phyloP scores from a whole-genome alignment of 2,329 filamentous ascomycete species.

The Ophiostoma himal-ulmi region DNA sequence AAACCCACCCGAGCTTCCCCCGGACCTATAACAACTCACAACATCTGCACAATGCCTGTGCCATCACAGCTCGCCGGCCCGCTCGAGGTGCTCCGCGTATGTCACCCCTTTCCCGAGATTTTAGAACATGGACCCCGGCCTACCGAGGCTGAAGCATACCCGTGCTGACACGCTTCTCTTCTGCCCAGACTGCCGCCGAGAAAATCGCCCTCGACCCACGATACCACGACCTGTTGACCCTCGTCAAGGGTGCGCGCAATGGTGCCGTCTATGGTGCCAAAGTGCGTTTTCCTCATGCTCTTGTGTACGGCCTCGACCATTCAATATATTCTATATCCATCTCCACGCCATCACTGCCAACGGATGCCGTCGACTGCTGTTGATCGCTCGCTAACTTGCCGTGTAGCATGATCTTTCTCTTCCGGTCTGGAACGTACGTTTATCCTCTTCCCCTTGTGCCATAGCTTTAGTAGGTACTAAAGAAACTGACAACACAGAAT shows the following conservation, averaged over 20 bases:
- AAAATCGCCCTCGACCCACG: conserved; percentile 72
- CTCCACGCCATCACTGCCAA: no score
- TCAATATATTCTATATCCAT: no score
- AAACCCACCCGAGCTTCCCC: not conserved
- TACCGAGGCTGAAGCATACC: not conserved
- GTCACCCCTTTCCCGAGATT: not conserved
- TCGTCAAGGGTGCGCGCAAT: conserved; percentile 93
- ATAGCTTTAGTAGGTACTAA: no score
- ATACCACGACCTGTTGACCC: conserved; percentile 75
- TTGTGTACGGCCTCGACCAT: conserved; percentile 48
- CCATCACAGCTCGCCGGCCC: conserved; percentile 14
- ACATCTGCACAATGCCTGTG: conserved; percentile 8
- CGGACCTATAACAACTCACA: not conserved
- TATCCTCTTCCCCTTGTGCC: conserved; percentile 35
- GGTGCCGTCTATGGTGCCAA: conserved; percentile 94
- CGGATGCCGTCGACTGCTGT: not conserved
- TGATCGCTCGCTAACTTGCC: conserved; percentile 37
- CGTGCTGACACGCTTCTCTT: not conserved
- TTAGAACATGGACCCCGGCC: not conserved
- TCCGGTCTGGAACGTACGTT: conserved; percentile 73
- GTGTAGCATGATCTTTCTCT: conserved; percentile 78
- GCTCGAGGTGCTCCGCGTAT: conserved; percentile 15
- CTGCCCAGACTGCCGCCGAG: conserved; percentile 60
- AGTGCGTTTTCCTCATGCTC: conserved; percentile 94
- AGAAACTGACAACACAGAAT: conserved; percentile 34